A percentile compares a stretch with the other conserved stretches of the same genome.
phyloP scores from a whole-genome alignment of 768 basidiomycete genomes.

The Sporobolomyces pararoseus region DNA sequence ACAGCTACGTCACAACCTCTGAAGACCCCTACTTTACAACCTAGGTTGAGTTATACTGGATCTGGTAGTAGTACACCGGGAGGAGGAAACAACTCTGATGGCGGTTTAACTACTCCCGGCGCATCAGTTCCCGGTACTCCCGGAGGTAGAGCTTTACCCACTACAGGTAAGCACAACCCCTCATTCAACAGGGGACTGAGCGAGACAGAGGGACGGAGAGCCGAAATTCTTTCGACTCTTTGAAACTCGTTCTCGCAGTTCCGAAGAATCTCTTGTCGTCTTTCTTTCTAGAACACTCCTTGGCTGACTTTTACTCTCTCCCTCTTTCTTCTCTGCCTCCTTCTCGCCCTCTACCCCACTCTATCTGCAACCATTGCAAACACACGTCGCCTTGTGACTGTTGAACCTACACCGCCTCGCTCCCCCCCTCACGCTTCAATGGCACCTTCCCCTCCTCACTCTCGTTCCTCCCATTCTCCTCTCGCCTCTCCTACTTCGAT shows the following conservation, averaged over 20 bases:
- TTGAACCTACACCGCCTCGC: too few species aligned
- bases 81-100: background rate
- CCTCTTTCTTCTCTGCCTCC: background rate
- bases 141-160: conserved; percentile 14
- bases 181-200: background rate
- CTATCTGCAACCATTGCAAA: background rate
- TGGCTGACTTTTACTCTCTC: background rate
- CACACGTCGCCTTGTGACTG: background rate
- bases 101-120: conserved; percentile 14
- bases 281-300: background rate
- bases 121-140: conserved; percentile 14
- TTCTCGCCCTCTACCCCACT: background rate
- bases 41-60: conserved; percentile 9
- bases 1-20: background rate
- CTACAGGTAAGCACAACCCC: conserved; percentile 25
- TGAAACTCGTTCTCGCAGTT: background rate
- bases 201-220: background rate
- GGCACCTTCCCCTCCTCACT: background rate
- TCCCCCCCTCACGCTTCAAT: too few species aligned
- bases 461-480: background rate
- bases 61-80: background rate
- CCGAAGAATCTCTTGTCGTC: background rate
- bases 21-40: conserved; percentile 8
- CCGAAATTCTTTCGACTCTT: too few species aligned
- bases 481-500: background rate